Evolutionary conservation across 768 basidiomycete genomes (phyloP).

Genomic region (Amanita exitialis): DNA sequence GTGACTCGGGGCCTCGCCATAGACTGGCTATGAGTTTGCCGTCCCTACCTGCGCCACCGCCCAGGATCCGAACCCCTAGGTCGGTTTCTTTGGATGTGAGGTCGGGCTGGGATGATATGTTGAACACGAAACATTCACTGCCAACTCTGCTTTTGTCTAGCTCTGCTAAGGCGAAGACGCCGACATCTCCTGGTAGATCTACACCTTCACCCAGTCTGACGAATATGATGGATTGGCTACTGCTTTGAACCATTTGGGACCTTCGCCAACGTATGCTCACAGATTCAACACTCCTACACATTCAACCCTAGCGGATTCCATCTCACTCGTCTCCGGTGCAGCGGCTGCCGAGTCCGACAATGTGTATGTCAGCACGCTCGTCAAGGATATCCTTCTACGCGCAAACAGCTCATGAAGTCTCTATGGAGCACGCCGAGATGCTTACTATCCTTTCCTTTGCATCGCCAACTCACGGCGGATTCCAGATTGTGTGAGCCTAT

Average conservation of each 20-base stretch:
- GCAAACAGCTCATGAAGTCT: not conserved
- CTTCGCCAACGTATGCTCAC: slow-evolving; percentile 28
- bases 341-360: not conserved
- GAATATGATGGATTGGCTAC: slow-evolving; percentile 21
- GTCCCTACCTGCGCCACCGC: not conserved
- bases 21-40: not conserved
- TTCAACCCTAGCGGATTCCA: not conserved
- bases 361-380: not conserved
- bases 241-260: slow-evolving; percentile 34
- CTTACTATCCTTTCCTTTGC: not conserved
- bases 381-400: slow-evolving; percentile 5
- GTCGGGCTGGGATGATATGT: slow-evolving; percentile 43
- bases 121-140: slow-evolving; percentile 14
- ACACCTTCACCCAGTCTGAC: slow-evolving; percentile 2
- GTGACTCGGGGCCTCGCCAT: not conserved
- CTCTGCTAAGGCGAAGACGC: not conserved
- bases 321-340: not conserved
- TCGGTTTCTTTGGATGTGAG: slow-evolving; percentile 21
- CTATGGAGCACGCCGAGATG: not conserved
- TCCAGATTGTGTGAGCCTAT: not conserved
- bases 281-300: slow-evolving; percentile 22
- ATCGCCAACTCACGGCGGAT: not conserved
- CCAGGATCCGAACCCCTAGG: not conserved
- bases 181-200: not conserved
- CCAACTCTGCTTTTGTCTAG: not conserved